Conservation (phyloP, 148 eudicot species). For the Linanthus parryae region DNA sequence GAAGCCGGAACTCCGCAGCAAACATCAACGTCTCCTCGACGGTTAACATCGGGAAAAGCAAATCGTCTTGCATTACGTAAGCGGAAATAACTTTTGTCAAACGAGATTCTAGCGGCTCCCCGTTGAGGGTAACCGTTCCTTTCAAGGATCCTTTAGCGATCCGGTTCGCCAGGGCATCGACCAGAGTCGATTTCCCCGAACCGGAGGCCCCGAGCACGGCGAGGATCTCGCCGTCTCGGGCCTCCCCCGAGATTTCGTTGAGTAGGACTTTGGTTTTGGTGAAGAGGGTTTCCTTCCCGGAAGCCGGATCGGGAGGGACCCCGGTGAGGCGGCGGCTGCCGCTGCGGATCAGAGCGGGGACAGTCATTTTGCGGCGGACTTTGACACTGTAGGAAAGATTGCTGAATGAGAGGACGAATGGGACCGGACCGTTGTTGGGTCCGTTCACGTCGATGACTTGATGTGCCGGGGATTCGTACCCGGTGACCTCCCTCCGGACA, state of each 20-base stretch:
- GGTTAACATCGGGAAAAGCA: conserved; percentile 79
- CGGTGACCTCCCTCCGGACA: conserved; percentile 37
- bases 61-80: conserved; percentile 89
- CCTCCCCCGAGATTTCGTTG: conserved; percentile 59
- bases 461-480: conserved; percentile 16
- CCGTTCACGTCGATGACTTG: conserved; percentile 27
- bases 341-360: conserved; percentile 14
- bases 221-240: conserved; percentile 70
- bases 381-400: conserved; percentile 65
- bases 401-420: conserved; percentile 58
- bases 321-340: not conserved
- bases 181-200: conserved; percentile 80
- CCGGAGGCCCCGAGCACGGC: conserved; percentile 89
- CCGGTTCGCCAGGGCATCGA: conserved; percentile 66
- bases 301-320: not conserved
- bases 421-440: conserved; percentile 13
- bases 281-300: conserved; percentile 10
- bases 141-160: conserved; percentile 56
- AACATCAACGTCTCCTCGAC: conserved; percentile 83
- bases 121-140: conserved; percentile 54
- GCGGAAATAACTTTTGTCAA: conserved; percentile 67
- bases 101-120: conserved; percentile 61
- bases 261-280: conserved; percentile 34
- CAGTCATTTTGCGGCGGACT: conserved; percentile 13
- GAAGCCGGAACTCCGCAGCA: conserved; percentile 76